phyloP scores from a whole-genome alignment of 768 basidiomycete species.

The Russula olivacea region DNA sequence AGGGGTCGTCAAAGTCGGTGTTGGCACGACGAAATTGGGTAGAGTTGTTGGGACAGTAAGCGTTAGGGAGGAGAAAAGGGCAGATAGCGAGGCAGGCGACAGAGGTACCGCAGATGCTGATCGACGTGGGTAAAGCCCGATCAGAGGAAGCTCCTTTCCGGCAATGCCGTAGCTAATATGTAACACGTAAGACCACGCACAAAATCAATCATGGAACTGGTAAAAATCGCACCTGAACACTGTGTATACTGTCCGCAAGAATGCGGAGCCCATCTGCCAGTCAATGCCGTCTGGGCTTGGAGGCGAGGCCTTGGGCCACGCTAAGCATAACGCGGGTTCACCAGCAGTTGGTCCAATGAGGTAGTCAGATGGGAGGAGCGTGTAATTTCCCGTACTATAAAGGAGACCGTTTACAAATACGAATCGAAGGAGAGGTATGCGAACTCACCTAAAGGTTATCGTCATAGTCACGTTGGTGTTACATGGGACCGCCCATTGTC shows the following conservation, averaged over 20 bases:
- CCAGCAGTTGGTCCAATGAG: conserved; percentile 63
- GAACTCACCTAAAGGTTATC: conserved; percentile 61
- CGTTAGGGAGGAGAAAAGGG: conserved; percentile 55
- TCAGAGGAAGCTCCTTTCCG: conserved; percentile 64
- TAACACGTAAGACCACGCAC: not conserved
- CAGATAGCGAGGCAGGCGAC: conserved; percentile 38
- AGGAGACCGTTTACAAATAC: not conserved
- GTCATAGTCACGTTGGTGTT: conserved; percentile 51
- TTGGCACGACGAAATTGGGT: conserved; percentile 64
- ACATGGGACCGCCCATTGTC: conserved; percentile 76
- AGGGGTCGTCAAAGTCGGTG: conserved; percentile 58
- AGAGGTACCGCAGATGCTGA: conserved; percentile 37
- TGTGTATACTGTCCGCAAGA: conserved; percentile 71
- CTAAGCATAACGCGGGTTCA: conserved; percentile 60
- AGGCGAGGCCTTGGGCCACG: conserved; percentile 64
- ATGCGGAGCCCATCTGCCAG: conserved; percentile 72
- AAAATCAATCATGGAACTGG: not conserved
- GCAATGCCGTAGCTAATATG: conserved; percentile 63
- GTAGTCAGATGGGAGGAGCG: conserved; percentile 69
- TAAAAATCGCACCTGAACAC: conserved; percentile 53
- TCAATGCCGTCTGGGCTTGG: conserved; percentile 72
- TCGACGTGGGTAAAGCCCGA: conserved; percentile 62
- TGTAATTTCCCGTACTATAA: conserved; percentile 45
- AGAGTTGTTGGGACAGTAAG: conserved; percentile 62
- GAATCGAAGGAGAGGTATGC: not conserved